Conservation (phyloP, 2,329 filamentous ascomycete species). For the Xylaria hypoxylon region DNA sequence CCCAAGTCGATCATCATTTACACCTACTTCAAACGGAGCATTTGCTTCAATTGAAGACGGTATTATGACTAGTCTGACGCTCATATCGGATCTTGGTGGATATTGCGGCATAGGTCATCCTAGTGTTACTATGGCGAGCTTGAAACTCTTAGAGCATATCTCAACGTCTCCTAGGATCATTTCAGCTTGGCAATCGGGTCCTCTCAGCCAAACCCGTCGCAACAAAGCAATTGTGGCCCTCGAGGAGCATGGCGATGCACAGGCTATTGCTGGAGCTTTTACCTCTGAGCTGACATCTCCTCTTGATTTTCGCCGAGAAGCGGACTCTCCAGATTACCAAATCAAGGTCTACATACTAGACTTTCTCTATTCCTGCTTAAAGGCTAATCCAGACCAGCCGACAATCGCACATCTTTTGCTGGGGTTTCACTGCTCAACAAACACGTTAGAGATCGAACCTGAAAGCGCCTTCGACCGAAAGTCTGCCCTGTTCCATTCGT, state of each 20-base stretch:
- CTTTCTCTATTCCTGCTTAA: constrained; percentile 84
- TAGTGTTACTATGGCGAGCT: constrained; percentile 80
- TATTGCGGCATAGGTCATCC: constrained; percentile 89
- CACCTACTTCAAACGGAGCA: constrained; percentile 69
- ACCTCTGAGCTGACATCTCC: constrained; percentile 74
- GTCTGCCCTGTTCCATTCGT: constrained; percentile 83
- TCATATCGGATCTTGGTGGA: constrained; percentile 85
- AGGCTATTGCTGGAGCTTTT: constrained; percentile 81
- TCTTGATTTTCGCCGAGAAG: constrained; percentile 79
- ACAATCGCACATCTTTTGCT: constrained; percentile 91
- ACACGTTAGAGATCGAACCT: constrained; percentile 74
- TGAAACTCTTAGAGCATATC: constrained; percentile 86
- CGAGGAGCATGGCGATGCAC: constrained; percentile 81
- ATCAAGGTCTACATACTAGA: constrained; percentile 88
- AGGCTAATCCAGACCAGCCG: constrained; percentile 78
- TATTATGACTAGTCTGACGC: constrained; percentile 79
- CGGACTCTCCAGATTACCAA: constrained; percentile 77
- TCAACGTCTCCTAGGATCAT: constrained; percentile 85
- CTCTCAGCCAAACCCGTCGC: constrained; percentile 72
- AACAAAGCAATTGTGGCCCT: constrained; percentile 91
- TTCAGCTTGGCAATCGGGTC: constrained; percentile 72
- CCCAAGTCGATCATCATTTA: constrained; percentile 48
- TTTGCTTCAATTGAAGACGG: constrained; percentile 94
- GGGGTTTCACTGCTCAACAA: constrained; percentile 83
- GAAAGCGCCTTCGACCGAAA: constrained; percentile 77